Base-by-base conservation (phyloP, 2,329 filamentous ascomycete species). In the Alternaria alternata region DNA sequence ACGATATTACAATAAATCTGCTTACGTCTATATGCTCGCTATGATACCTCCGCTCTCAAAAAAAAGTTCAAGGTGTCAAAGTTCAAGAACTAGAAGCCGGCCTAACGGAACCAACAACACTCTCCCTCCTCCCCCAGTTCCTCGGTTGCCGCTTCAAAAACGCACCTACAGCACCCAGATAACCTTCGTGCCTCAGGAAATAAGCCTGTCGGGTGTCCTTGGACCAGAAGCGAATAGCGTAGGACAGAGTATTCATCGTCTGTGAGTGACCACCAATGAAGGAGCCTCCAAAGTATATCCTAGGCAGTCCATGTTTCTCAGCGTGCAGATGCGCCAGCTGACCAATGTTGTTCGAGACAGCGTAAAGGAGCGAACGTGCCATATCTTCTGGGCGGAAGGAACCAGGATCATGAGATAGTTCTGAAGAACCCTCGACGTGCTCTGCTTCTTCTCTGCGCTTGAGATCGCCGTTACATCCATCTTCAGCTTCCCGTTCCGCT, bases 251-350 rank as follows among this genome's bases (percentile, higher is more conserved):
- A 79, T 98, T 96, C 88, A 99, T 99, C 12, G 95, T 99, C 81
- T 98, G 95, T 16, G 91, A 89, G 78, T 99, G 95, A 41, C 95
- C 95, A 42, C 95, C 89, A 75, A 99, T 98, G 77, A 98, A 99
- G 7, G 91, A 95, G 24, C 95, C 95, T 22, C 95, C 95, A 79
- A 99, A 99, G 82, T 99, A 99, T 62, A 99, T 98, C 74, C 94
- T 89, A 64, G 92, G 91, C 26, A 98, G 84, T 46, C 90, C 87
- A 81, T 99, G 94, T 75, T 97, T 95, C 77, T 97, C 94, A 6
- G 93, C 95, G 76, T 98, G 95, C n/a, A 99, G 84, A 78, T 95
- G 97, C 43, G 95, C 93, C 70, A 99, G 96, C 81, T 99, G 95
- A 16, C 95, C 95, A 65, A 98, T 97, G 80, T 98, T 98, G 83